Conservation (phyloP, 805 yeast species). For the Zygoascus flipseniorum region DNA sequence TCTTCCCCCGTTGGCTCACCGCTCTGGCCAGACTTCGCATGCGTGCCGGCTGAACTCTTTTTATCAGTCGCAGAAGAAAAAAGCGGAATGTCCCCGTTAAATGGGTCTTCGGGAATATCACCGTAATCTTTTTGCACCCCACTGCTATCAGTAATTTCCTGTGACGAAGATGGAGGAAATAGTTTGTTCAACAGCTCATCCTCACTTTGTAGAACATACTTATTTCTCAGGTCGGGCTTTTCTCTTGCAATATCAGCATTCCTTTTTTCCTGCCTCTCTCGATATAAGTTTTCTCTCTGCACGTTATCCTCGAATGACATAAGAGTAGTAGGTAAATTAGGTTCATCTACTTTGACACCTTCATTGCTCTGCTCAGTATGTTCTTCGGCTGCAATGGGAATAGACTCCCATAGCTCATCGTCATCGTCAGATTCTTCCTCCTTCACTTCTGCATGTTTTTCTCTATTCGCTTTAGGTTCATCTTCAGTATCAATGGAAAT, state of each 20-base stretch:
- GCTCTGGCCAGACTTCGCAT: neutral
- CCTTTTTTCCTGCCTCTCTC: conserved; percentile 1
- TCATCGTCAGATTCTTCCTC: conserved; percentile 34
- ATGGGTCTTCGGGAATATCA: neutral
- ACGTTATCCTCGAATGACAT: conserved; percentile 21
- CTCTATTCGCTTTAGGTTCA: conserved; percentile 3
- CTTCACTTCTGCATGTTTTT: conserved; percentile 15
- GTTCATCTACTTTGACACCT: neutral
- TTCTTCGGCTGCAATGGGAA: conserved; percentile 30
- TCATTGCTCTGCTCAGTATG: neutral
- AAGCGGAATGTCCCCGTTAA: neutral
- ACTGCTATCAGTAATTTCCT: neutral
- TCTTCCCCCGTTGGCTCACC: neutral
- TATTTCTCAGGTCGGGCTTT: neutral
- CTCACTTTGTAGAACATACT: neutral
- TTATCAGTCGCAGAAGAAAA: neutral
- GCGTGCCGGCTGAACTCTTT: neutral
- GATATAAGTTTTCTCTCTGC: conserved; percentile 19
- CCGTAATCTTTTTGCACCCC: neutral
- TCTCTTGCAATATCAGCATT: neutral
- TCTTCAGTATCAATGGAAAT: conserved; percentile 17
- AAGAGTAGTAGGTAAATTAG: conserved; percentile 11
- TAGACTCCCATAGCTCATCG: conserved; percentile 59
- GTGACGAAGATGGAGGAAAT: neutral
- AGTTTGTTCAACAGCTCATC: neutral